Evolutionary conservation across 257 asterid species (phyloP).

Genomic region (Catharanthus roseus): DNA sequence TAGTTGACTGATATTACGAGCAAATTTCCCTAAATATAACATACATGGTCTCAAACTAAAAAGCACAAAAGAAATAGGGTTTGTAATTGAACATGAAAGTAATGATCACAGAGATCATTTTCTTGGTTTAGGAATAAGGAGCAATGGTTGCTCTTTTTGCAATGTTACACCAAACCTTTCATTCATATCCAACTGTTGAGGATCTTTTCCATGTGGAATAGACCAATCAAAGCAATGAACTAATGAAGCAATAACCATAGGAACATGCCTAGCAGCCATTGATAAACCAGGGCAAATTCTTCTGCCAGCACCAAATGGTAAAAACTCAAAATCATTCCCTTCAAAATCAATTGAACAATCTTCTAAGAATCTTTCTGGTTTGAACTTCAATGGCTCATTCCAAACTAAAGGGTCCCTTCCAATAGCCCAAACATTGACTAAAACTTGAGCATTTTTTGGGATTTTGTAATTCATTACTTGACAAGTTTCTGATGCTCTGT

Average conservation of each 20-base stretch:
- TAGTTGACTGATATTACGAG: too few relatives aligned
- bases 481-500: conserved; percentile 30
- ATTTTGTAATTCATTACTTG: conserved; percentile 29
- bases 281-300: conserved; percentile 47
- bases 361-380: conserved; percentile 34
- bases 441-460: conserved; percentile 32
- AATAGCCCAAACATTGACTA: conserved; percentile 34
- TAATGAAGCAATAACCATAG: conserved; percentile 26
- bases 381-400: conserved; percentile 30
- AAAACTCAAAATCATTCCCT: conserved; percentile 41
- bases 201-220: conserved; percentile 14
- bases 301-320: conserved; percentile 43
- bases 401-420: conserved; percentile 32
- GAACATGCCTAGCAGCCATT: conserved; percentile 28
- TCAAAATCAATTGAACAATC: conserved; percentile 23
- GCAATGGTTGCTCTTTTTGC: conserved; percentile 18
- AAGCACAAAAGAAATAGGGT: too few relatives aligned
- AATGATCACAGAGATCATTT: too few relatives aligned
- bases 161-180: conserved; percentile 23
- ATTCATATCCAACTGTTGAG: background rate
- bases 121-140: conserved; percentile 21
- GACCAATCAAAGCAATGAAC: conserved; percentile 34
- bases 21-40: too few relatives aligned
- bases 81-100: too few relatives aligned
- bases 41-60: too few relatives aligned